Conservation (phyloP, 2,329 filamentous ascomycete species). For the Diplodia mutila region DNA sequence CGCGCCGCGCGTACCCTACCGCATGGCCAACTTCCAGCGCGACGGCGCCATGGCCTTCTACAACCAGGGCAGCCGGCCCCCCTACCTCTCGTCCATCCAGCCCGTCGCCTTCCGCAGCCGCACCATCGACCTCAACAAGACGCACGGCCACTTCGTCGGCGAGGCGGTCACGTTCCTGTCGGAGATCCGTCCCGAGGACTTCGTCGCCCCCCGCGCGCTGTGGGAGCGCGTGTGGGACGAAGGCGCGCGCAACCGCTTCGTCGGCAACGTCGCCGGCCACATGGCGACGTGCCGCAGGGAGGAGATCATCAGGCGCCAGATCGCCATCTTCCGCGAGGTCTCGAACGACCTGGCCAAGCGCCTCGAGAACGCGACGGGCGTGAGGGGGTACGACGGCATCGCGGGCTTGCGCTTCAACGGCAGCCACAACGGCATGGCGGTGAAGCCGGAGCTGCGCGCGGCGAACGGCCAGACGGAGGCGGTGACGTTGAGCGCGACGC, state of each 20-base stretch:
- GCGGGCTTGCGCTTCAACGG: conserved; percentile 61
- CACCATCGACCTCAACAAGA: conserved; percentile 52
- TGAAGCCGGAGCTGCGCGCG: conserved; percentile 48
- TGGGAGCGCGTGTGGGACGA: conserved; percentile 68
- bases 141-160: conserved; percentile 55
- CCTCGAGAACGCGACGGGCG: conserved; percentile 65
- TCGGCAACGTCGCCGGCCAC: conserved; percentile 64
- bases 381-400: conserved; percentile 64
- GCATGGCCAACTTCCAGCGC: conserved; percentile 68
- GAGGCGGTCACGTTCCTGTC: conserved; percentile 56
- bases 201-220: conserved; percentile 59
- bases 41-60: conserved; percentile 72
- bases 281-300: conserved; percentile 62
- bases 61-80: conserved; percentile 65
- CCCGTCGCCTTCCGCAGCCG: conserved; percentile 55
- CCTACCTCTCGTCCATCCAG: conserved; percentile 59
- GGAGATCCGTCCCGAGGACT: conserved; percentile 58
- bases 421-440: conserved; percentile 64
- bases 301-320: conserved; percentile 67
- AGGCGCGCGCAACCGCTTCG: conserved; percentile 60
- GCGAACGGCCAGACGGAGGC: conserved; percentile 56
- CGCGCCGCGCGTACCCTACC: conserved; percentile 59
- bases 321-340: conserved; percentile 67
- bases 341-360: conserved; percentile 60
- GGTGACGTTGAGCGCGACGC: conserved; percentile 37